phyloP scores from a whole-genome alignment of 73 alveolate species.

The Chromera velia region DNA sequence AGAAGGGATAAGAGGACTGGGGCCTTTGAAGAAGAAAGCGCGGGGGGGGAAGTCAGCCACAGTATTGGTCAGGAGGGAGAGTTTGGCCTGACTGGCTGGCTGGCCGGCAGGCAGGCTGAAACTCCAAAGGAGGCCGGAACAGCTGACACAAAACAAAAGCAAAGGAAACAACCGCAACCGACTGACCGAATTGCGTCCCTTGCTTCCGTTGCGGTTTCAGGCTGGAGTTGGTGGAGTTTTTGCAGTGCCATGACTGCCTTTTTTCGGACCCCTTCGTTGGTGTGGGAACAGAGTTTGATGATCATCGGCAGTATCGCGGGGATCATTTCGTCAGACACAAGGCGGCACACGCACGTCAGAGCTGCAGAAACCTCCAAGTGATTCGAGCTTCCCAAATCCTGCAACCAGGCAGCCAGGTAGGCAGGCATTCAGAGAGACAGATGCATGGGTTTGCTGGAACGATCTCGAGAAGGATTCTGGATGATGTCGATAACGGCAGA shows the following conservation, averaged over 20 bases:
- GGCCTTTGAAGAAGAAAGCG: too few relatives aligned
- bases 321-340: conserved; percentile 75
- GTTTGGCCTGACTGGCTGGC: too few relatives aligned
- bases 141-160: conserved; percentile 2
- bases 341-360: conserved; percentile 63
- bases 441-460: too few relatives aligned
- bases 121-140: too few relatives aligned
- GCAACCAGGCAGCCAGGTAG: not conserved
- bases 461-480: too few relatives aligned
- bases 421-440: too few relatives aligned
- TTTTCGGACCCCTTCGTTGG: conserved; percentile 66
- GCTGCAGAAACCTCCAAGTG: conserved; percentile 93
- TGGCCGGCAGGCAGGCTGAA: too few relatives aligned
- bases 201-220: not conserved
- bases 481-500: too few relatives aligned
- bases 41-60: too few relatives aligned
- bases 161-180: not conserved
- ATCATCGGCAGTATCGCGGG: conserved; percentile 79
- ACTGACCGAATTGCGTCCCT: not conserved
- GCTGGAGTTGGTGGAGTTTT: conserved; percentile 31
- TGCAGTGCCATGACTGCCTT: conserved; percentile 60
- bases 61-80: too few relatives aligned
- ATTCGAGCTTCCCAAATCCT: conserved; percentile 74
- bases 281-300: conserved; percentile 67
- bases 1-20: too few relatives aligned